Evolutionary conservation across 148 eudicot genomes (phyloP).

Genomic region (Tetragonia tetragonoides): DNA sequence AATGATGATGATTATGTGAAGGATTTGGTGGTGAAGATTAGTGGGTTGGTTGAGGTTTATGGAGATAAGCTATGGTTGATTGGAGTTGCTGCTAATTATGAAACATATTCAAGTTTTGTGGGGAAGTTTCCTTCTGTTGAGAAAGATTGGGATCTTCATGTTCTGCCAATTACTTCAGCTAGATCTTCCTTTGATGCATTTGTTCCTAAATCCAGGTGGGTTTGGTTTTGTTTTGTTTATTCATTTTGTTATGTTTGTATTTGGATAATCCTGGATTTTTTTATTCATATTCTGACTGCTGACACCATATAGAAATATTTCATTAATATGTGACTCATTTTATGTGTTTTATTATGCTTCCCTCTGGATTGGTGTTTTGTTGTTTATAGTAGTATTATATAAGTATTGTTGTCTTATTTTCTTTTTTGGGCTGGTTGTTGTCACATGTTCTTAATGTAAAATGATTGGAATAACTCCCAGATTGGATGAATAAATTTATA

Average conservation of each 20-base stretch:
- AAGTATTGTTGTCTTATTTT: neutral
- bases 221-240: neutral
- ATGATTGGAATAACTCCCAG: neutral
- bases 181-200: conserved; percentile 34
- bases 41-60: conserved; percentile 40
- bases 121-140: conserved; percentile 50
- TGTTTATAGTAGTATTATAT: neutral
- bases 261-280: neutral
- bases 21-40: conserved; percentile 37
- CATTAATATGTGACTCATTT: neutral
- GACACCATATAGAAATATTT: conserved; percentile 4
- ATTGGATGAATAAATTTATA: neutral
- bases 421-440: neutral
- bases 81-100: conserved; percentile 41
- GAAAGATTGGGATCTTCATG: conserved; percentile 68
- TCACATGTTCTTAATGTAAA: conserved; percentile 8
- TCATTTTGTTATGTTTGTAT: neutral
- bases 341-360: neutral
- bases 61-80: conserved; percentile 56
- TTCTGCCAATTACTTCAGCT: conserved; percentile 53
- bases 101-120: conserved; percentile 44
- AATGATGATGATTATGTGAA: conserved; percentile 22
- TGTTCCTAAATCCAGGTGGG: conserved; percentile 58
- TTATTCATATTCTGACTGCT: neutral
- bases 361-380: neutral